Percentiles rank a stretch among this genome's conserved stretches.
phyloP scores from a whole-genome alignment of 2,329 filamentous ascomycete genomes.

The Bimuria novae-zelandiae region DNA sequence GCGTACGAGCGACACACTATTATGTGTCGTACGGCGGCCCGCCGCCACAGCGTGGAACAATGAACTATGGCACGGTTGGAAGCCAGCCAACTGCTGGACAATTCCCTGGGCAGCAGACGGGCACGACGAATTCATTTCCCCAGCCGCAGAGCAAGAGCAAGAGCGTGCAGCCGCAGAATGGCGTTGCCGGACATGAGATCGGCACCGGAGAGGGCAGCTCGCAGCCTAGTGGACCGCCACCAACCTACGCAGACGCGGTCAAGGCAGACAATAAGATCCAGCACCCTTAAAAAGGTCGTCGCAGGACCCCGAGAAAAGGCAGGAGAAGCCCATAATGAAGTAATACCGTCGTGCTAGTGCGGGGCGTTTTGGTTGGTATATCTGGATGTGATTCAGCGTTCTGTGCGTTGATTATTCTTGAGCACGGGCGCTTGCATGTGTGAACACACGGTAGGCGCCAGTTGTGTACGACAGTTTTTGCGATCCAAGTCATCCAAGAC shows the following conservation, averaged over 20 bases:
- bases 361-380: too few relatives aligned
- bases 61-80: conserved; percentile 50
- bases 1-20: conserved; percentile 73
- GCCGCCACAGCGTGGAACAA: conserved; percentile 14
- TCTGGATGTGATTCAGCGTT: too few relatives aligned
- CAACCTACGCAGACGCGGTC: conserved; percentile 88
- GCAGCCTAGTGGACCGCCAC: conserved; percentile 61
- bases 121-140: conserved; percentile 36
- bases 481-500: too few relatives aligned
- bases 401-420: too few relatives aligned
- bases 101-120: conserved; percentile 49
- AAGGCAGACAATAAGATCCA: conserved; percentile 55
- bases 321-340: too few relatives aligned
- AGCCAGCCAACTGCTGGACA: conserved; percentile 45
- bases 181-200: conserved; percentile 13
- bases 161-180: conserved; percentile 18
- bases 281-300: background rate
- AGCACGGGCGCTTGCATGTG: too few relatives aligned
- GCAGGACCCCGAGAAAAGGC: too few relatives aligned
- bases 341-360: too few relatives aligned
- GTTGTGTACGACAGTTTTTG: too few relatives aligned
- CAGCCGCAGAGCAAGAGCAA: conserved; percentile 17
- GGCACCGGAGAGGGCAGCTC: conserved; percentile 32
- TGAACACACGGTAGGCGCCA: too few relatives aligned
- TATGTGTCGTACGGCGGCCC: conserved; percentile 56